Base-by-base conservation (phyloP, 768 basidiomycete species). In the Pholiota conissans region DNA sequence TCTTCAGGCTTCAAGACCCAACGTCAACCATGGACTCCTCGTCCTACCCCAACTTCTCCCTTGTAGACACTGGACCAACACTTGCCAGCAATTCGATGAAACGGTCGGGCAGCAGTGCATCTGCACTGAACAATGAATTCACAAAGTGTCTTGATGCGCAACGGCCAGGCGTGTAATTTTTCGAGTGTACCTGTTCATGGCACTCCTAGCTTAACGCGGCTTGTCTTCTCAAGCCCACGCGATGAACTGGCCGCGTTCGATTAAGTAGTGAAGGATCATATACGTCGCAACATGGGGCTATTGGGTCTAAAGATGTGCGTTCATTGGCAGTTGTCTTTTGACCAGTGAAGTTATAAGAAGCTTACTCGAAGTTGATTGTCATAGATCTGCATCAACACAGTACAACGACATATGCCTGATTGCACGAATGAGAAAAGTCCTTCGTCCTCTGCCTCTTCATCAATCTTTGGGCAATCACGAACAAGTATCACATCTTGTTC, bases 261-360 rank as follows among this genome's bases (percentile, higher is more conserved):
- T 56, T 22, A 20, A 56, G 35, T n/a, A 56, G 26, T 6, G 45
- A 40, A 9, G 52, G 56, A 10, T 57, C 64, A 54, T 59, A 61
- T 4, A 63, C 22, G 50, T 63, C 62, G 37, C 62, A 63, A 26
- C 62, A 63, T 10, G 50, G 24, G 13, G 55, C 39, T 16, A 35
- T 27, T 16, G 50, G 52, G 8, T 30, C 60, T 58, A 37, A 27
- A 6, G 9, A 20, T 20, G 34, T 27, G 37, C 45, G 37, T 24
- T 39, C 24, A 40, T 2, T 40, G 39, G 10, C 16, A 7, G 40
- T n/a, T n/a, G n/a, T n/a, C n/a, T n/a, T n/a, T n/a, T n/a, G n/a
- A n/a, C n/a, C n/a, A 45, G 16, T 45, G 22, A n/a, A n/a, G n/a
- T n/a, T 24, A 45, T 45, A 24, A 26, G 24, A 16, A 13, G 9